phyloP scores from a whole-genome alignment of 495 filamentous ascomycete species.

The Glarea lozoyensis region DNA sequence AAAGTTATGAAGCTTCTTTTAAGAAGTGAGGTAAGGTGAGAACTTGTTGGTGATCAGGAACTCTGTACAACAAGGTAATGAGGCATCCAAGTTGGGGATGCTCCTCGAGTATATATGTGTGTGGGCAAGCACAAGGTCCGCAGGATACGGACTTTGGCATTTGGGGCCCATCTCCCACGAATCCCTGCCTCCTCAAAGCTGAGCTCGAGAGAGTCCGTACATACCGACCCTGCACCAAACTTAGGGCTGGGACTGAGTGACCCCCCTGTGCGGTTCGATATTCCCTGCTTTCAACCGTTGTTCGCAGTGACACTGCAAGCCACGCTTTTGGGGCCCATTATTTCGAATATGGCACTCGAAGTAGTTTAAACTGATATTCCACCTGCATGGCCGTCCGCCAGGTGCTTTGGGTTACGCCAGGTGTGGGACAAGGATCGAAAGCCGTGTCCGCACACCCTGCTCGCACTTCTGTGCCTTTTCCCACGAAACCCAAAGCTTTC shows the following conservation, averaged over 20 bases:
- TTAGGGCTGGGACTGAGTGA: slow-evolving; percentile 9
- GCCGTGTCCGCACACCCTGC: too few species aligned
- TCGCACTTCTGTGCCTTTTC: too few species aligned
- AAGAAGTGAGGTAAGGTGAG: neutral
- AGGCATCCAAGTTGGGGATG: slow-evolving; percentile 10
- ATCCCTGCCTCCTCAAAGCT: slow-evolving; percentile 14
- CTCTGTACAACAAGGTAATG: neutral
- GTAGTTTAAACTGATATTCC: too few species aligned
- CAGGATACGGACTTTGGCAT: neutral
- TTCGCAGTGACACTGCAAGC: slow-evolving; percentile 11
- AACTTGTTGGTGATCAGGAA: neutral
- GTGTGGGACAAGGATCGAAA: too few species aligned
- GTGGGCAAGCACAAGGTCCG: slow-evolving; percentile 9
- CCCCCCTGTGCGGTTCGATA: neutral
- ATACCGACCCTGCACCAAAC: slow-evolving; percentile 6
- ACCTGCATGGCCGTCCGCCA: too few species aligned
- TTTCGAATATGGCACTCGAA: neutral
- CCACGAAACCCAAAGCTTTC: too few species aligned
- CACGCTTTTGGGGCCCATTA: slow-evolving; percentile 4
- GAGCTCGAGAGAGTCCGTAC: slow-evolving; percentile 10
- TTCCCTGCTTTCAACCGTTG: slow-evolving; percentile 12
- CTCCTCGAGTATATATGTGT: slow-evolving; percentile 17
- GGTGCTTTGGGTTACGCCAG: too few species aligned
- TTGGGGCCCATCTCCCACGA: slow-evolving; percentile 3
- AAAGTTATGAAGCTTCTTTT: neutral